phyloP scores from a whole-genome alignment of 2,329 filamentous ascomycete species.

The Aspergillus caelatus region DNA sequence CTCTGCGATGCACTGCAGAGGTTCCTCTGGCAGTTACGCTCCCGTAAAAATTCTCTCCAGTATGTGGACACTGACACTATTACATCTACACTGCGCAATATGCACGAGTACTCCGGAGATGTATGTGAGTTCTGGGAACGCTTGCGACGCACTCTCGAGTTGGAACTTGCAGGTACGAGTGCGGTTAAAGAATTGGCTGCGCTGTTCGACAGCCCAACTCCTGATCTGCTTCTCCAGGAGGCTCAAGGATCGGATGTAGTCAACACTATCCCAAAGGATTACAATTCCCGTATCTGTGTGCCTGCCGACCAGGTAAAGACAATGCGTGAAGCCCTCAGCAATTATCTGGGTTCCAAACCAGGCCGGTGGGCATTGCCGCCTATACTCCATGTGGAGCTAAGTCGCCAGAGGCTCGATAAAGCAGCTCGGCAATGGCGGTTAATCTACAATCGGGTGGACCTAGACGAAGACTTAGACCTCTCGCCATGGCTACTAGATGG shows the following conservation, averaged over 20 bases:
- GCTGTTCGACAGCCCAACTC: constrained; percentile 51
- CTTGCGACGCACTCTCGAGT: constrained; percentile 54
- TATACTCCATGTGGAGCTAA: constrained; percentile 58
- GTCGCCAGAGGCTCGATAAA: constrained; percentile 60
- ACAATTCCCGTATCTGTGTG: constrained; percentile 43
- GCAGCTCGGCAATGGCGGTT: constrained; percentile 60
- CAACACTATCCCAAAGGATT: constrained; percentile 39
- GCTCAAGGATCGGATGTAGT: constrained; percentile 31
- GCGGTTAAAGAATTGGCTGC: constrained; percentile 44
- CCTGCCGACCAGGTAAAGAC: constrained; percentile 42
- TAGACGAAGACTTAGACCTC: constrained; percentile 59
- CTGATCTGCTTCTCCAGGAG: constrained; percentile 2
- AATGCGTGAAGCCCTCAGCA: constrained; percentile 38
- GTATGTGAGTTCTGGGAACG: constrained; percentile 60
- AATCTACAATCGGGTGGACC: constrained; percentile 57
- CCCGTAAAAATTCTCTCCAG: constrained; percentile 42
- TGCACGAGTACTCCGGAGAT: constrained; percentile 52
- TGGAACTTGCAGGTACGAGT: constrained; percentile 53
- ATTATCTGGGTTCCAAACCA: constrained; percentile 35
- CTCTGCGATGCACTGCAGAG: constrained; percentile 55
- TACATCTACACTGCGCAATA: constrained; percentile 43
- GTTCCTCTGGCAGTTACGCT: constrained; percentile 54
- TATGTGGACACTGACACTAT: constrained; percentile 47
- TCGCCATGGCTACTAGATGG: constrained; percentile 35
- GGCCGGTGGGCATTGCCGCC: constrained; percentile 51